Conservation (phyloP, 306 rosid species). For the Nissolia schottii region DNA sequence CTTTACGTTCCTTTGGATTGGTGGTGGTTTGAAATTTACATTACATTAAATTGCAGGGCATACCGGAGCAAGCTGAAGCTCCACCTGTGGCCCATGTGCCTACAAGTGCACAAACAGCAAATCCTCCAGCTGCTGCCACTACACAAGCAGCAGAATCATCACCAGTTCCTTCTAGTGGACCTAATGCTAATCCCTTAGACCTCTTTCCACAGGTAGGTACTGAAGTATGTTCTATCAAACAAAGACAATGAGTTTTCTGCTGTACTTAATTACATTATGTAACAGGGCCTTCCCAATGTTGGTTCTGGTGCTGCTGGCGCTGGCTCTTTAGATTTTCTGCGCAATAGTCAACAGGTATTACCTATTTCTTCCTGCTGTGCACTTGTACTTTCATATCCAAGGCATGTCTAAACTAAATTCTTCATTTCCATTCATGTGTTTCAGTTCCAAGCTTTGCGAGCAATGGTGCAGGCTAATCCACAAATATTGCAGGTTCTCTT, state of each 20-base stretch:
- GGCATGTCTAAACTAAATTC: background rate
- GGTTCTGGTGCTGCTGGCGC: constrained; percentile 61
- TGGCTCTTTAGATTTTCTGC: constrained; percentile 61
- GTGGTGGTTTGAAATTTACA: background rate
- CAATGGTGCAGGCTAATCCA: constrained; percentile 90
- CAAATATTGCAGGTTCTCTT: constrained; percentile 76
- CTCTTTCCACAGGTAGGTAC: constrained; percentile 75
- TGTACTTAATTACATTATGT: constrained; percentile 19
- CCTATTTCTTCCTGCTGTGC: background rate
- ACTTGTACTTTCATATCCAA: background rate
- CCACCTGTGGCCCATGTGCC: constrained; percentile 51
- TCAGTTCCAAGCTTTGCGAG: constrained; percentile 77
- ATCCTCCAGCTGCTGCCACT: constrained; percentile 47
- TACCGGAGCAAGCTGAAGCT: constrained; percentile 77
- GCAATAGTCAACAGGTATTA: constrained; percentile 72
- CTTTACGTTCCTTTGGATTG: background rate
- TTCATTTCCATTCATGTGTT: background rate
- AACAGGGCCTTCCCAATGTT: constrained; percentile 68
- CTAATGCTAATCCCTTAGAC: constrained; percentile 77
- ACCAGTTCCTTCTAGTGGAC: constrained; percentile 52
- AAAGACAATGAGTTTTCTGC: background rate
- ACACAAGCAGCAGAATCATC: constrained; percentile 56
- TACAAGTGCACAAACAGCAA: constrained; percentile 33
- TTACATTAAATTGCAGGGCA: constrained; percentile 45
- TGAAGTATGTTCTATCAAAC: background rate